These are phyloP conservation scores for Vanderwaltozyma verrucispora DNA, from an alignment of 805 yeast genomes.

Conservation along the genomic window DNA sequence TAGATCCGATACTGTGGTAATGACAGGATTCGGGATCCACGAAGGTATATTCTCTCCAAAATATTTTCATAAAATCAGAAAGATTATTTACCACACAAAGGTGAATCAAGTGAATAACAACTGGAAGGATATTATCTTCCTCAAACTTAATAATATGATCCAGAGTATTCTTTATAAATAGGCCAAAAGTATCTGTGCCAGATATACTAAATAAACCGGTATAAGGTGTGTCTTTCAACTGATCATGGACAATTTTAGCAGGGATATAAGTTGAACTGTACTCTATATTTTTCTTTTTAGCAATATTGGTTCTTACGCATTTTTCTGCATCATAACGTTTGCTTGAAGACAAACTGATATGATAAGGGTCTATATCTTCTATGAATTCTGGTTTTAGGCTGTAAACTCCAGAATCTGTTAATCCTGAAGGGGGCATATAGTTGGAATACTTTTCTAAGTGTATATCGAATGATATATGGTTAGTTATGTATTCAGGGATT, in stretches of 20 bases:
- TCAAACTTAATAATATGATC: constrained; percentile 29
- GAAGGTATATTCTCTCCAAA: constrained; percentile 29
- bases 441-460: constrained; percentile 47
- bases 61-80: constrained; percentile 26
- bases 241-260: constrained; percentile 36
- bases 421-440: constrained; percentile 49
- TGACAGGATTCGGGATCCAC: constrained; percentile 31
- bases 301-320: constrained; percentile 42
- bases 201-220: constrained; percentile 41
- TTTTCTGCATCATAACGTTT: constrained; percentile 76
- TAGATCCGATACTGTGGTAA: constrained; percentile 32
- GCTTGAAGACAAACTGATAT: constrained; percentile 65
- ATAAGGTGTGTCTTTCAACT: constrained; percentile 32
- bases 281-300: constrained; percentile 31
- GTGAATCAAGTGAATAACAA: constrained; percentile 59
- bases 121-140: constrained; percentile 49
- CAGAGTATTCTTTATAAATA: constrained; percentile 42
- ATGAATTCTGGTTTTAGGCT: constrained; percentile 48
- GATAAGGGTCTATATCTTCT: constrained; percentile 66
- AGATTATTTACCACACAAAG: constrained; percentile 40
- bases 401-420: constrained; percentile 53
- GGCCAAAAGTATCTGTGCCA: constrained; percentile 41
- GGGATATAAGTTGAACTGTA: constrained; percentile 43
- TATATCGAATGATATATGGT: constrained; percentile 65
- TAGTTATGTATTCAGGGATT: constrained; percentile 66